phyloP scores from a whole-genome alignment of 1,284 basidiomycete genomes.

The Leccinum subrobustum region DNA sequence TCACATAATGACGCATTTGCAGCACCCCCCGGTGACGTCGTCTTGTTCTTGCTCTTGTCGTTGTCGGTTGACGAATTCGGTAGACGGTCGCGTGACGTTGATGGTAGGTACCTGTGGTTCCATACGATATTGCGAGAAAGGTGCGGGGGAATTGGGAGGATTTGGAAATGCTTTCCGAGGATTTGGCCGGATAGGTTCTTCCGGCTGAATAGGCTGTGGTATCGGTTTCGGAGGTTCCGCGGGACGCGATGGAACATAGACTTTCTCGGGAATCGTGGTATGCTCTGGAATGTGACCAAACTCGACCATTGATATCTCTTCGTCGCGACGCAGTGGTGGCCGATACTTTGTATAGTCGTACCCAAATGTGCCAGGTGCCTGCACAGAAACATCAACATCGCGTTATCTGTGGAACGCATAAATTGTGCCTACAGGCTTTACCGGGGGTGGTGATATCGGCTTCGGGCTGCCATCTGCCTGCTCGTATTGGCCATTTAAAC shows the following conservation, averaged over 20 bases:
- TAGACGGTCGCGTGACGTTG: slow-evolving; percentile 27
- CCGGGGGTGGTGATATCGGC: not conserved
- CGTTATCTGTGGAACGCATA: slow-evolving; percentile 4
- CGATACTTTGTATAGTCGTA: slow-evolving; percentile 68
- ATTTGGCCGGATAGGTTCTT: slow-evolving; percentile 24
- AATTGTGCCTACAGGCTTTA: slow-evolving; percentile 53
- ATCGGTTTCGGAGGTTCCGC: slow-evolving; percentile 1
- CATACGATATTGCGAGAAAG: slow-evolving; percentile 50
- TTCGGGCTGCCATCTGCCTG: too few species aligned
- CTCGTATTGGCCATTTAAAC: too few species aligned
- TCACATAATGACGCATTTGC: slow-evolving; percentile 64
- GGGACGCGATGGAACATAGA: slow-evolving; percentile 18
- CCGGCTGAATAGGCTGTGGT: slow-evolving; percentile 17
- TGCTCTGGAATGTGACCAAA: slow-evolving; percentile 45
- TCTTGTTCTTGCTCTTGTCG: slow-evolving; percentile 38
- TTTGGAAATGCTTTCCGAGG: too few species aligned
- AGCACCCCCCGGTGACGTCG: slow-evolving; percentile 49
- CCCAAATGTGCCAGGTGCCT: slow-evolving; percentile 84
- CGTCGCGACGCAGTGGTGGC: slow-evolving; percentile 36
- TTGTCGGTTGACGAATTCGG: slow-evolving; percentile 22
- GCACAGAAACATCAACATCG: slow-evolving; percentile 10
- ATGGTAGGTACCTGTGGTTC: slow-evolving; percentile 27
- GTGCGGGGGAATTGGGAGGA: slow-evolving; percentile 51
- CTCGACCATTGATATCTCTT: slow-evolving; percentile 63
- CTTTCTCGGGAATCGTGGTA: slow-evolving; percentile 17